Base-by-base conservation (phyloP, 257 asterid species). In the Przewalskia tangutica region DNA sequence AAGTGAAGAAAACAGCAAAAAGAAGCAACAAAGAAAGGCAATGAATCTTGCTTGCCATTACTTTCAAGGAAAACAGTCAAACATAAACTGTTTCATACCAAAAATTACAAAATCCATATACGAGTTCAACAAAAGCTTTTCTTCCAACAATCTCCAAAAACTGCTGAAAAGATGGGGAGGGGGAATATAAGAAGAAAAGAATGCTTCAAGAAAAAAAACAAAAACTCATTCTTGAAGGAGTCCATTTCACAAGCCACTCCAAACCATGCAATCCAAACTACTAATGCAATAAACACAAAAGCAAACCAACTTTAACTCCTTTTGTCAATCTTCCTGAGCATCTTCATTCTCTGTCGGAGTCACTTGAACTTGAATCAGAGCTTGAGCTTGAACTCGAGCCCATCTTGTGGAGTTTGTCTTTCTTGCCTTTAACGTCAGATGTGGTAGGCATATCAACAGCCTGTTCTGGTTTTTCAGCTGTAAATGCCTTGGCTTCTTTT, bases 291-390 rank as follows among this genome's bases (percentile, higher is more conserved):
- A 46, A 55, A 68, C 65, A 54, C 62, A 63, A 70, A 65, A 73
- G 44, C 18, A 77, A 77, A 67, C 80, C 68, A 79, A 46, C 18
- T 59, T 65, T 40, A 58, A 70, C n/a, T 18, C 20, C 73, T 42
- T 59, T 68, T 48, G 10, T 77, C 56, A 75, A 73, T 46, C 58
- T 64, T 53, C 18, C 3, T 60, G 44, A 2, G 56, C 65, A 34
- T 63, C 73, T 83, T 88, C 77, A 91, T 23, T 91, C 93, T 82
- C 42, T 84, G 17, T 84, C 90, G 36, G 95, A 91, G 79, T 90
- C 93, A 50, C 93, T 89, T 34, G 92, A 92, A 81, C 94, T 89
- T 20, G 94, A 90, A 4, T 86, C 86, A 8, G 96, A 91, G 87
- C 93, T 91, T 0, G 91, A 87, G 32, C 91, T 90, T 2, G 97